Percentiles rank a stretch among this genome's conserved stretches.
Evolutionary conservation across 768 basidiomycete species (phyloP).

Genomic region (Thelephora ganbajun): DNA sequence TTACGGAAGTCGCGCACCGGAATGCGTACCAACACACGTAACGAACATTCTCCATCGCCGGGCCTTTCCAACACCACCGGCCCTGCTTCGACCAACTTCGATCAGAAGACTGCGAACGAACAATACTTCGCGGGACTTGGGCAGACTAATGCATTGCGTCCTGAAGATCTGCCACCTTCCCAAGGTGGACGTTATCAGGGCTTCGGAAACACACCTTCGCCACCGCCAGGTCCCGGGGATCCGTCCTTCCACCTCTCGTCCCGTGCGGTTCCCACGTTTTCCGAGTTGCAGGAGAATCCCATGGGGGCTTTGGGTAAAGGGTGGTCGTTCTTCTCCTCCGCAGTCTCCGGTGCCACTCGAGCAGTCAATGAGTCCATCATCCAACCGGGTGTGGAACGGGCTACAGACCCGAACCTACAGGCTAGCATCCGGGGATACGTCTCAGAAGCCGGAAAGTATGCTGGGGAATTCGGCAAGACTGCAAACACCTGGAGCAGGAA

Average conservation of each 20-base stretch:
- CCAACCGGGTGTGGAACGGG: conserved; percentile 76
- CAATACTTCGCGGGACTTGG: conserved; percentile 77
- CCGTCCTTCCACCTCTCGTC: conserved; percentile 68
- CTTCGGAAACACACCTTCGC: conserved; percentile 77
- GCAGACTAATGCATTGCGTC: conserved; percentile 62
- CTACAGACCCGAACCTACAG: conserved; percentile 69
- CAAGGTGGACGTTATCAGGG: conserved; percentile 92
- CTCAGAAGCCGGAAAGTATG: conserved; percentile 50
- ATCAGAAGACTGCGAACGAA: conserved; percentile 77
- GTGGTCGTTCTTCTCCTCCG: conserved; percentile 90
- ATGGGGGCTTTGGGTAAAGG: conserved; percentile 79
- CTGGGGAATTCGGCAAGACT: conserved; percentile 42
- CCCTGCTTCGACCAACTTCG: conserved; percentile 23
- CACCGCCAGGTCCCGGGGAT: conserved; percentile 35
- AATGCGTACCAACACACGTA: conserved; percentile 36
- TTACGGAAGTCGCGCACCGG: conserved; percentile 80
- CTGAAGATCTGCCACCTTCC: conserved; percentile 73
- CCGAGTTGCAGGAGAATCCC: conserved; percentile 81
- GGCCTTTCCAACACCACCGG: conserved; percentile 24
- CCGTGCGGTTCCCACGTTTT: conserved; percentile 60
- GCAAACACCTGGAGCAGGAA: conserved; percentile 70
- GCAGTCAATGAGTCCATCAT: conserved; percentile 79
- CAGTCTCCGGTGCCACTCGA: conserved; percentile 64
- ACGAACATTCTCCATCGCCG: conserved; percentile 39
- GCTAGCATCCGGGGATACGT: conserved; percentile 63